Evolutionary conservation across 192 early-diverging fungal genomes (phyloP).

Genomic region (Chytriomyces sp.): DNA sequence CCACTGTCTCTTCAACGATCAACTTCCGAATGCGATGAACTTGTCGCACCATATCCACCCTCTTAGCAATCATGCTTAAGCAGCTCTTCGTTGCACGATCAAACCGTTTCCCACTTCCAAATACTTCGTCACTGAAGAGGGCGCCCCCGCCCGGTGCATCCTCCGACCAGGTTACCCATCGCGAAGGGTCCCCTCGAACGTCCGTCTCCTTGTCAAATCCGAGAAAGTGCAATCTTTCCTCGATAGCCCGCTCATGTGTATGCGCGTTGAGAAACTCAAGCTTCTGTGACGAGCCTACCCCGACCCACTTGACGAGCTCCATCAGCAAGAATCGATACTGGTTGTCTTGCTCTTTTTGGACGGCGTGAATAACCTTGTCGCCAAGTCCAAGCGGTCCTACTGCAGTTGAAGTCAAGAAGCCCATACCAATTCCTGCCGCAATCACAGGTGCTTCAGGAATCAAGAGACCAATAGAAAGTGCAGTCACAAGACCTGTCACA

Average conservation of each 20-base stretch:
- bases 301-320: constrained; percentile 40
- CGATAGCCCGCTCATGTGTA: constrained; percentile 33
- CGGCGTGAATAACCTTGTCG: constrained; percentile 33
- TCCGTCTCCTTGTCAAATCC: constrained; percentile 20
- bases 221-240: constrained; percentile 16
- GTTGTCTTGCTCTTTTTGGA: constrained; percentile 36
- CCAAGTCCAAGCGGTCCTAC: constrained; percentile 34
- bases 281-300: constrained; percentile 14
- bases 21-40: constrained; percentile 29
- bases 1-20: constrained; percentile 38
- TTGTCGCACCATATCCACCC: constrained; percentile 37
- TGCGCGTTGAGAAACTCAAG: constrained; percentile 37
- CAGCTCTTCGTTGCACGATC: constrained; percentile 28
- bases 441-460: constrained; percentile 37
- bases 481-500: constrained; percentile 35
- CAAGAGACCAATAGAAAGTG: constrained; percentile 31
- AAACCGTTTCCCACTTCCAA: constrained; percentile 31
- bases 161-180: constrained; percentile 24
- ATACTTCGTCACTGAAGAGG: constrained; percentile 25
- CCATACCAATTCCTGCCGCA: constrained; percentile 39
- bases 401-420: constrained; percentile 32
- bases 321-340: constrained; percentile 36
- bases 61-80: constrained; percentile 22
- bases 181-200: constrained; percentile 11
- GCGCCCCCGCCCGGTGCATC: constrained; percentile 5